Base-by-base conservation (phyloP, 768 basidiomycete species). In the Pisolithus sp. region DNA sequence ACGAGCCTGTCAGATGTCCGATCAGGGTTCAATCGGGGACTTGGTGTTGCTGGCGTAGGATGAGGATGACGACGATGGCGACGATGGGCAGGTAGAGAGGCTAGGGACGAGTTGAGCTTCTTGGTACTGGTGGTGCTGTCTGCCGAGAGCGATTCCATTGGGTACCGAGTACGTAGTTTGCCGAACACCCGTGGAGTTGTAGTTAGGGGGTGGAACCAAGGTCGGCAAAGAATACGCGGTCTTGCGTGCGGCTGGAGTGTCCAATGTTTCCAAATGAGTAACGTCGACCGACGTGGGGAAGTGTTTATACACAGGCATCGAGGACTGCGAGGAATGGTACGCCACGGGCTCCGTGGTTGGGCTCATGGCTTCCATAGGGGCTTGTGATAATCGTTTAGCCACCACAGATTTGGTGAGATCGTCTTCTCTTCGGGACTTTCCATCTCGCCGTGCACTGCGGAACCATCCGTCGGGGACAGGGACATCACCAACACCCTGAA, bases 381-480 rank as follows among this genome's bases (percentile, higher is more conserved):
- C 50, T 63, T 70, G 53, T 56, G 65, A 56, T 62, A 62, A 58
- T 62, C 64, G 53, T 64, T 72, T 59, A 65, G 67, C 57, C 54
- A 71, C 77, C 73, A 70, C 75, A 70, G 61, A 80, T 75, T 57
- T 80, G 69, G 64, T 77, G 67, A 60, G 72, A 68, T 69, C 68
- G 34, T 58, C 72, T 41, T 57, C 74, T 62, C 61, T 64, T 28
- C 68, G 68, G 49, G 69, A 66, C 60, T 70, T 67, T 48, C 86
- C 87, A 56, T 78, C 81, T 49, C 83, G 75, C 46, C 88, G 82
- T 44, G 89, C 87, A 66, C 85, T 87, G 62, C 78, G 78, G 69
- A 89, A 91, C 76, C 83, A 82, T 17, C 85, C 86, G 31, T 86
- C 84, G 39, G 88, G 89, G 17, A 89, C 83, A 41, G 67, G 65